Conservation (phyloP, 192 early-diverging fungal species). For the Coemansia reversa region DNA sequence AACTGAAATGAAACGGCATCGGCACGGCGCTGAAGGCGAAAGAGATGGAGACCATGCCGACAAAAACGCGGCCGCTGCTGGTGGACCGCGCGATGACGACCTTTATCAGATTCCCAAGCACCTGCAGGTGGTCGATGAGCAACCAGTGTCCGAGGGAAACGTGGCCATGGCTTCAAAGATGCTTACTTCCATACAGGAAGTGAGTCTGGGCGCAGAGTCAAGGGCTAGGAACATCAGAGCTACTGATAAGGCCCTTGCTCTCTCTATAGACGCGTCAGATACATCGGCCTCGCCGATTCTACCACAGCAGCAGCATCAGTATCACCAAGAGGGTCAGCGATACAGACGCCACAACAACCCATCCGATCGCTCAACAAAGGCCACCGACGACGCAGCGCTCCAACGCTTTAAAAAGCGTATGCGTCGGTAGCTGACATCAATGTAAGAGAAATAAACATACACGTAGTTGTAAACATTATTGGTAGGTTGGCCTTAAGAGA, state of each 20-base stretch:
- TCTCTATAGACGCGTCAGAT: not conserved
- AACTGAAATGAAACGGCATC: conserved; percentile 56
- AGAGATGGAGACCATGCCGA: conserved; percentile 5
- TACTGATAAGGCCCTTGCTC: conserved; percentile 60
- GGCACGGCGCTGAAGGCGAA: conserved; percentile 4
- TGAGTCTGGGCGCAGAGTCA: conserved; percentile 81
- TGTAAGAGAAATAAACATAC: too few relatives aligned
- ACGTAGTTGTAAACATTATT: too few relatives aligned
- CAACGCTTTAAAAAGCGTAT: conserved; percentile 85
- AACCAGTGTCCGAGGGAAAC: conserved; percentile 78
- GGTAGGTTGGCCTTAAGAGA: too few relatives aligned
- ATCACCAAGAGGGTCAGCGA: conserved; percentile 15
- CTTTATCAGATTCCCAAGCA: conserved; percentile 69
- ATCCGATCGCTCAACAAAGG: conserved; percentile 65
- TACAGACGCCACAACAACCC: conserved; percentile 26
- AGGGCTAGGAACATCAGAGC: conserved; percentile 70
- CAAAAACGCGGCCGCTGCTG: conserved; percentile 3
- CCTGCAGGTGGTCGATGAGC: conserved; percentile 56
- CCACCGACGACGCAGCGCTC: conserved; percentile 80
- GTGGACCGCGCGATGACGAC: conserved; percentile 49
- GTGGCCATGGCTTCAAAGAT: conserved; percentile 83
- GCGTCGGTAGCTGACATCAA: conserved; percentile 54
- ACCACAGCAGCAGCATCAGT: conserved; percentile 15
- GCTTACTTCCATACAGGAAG: conserved; percentile 90
- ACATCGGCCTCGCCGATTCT: not conserved